phyloP scores from a whole-genome alignment of 2,329 filamentous ascomycete genomes.

The Alternaria arborescens region DNA sequence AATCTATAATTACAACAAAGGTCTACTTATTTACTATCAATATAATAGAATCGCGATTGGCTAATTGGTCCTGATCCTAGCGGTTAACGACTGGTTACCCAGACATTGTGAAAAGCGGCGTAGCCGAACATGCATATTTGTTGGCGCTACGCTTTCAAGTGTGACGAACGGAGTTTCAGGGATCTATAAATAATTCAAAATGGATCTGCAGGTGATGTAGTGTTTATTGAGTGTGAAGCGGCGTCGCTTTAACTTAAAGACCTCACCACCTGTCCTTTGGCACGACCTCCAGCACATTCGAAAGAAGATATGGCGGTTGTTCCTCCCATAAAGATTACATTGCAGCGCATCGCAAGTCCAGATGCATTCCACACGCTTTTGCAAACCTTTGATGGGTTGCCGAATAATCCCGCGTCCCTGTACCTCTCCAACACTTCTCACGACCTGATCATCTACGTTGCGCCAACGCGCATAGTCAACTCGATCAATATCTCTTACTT shows the following conservation, averaged over 20 bases:
- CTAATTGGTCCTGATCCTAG: no score
- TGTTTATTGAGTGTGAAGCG: no score
- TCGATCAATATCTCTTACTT: background rate
- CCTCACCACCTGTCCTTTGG: no score
- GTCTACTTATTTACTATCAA: no score
- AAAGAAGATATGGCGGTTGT: accelerated
- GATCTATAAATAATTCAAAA: no score
- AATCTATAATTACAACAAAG: no score
- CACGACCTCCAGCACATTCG: accelerated
- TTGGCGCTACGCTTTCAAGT: no score
- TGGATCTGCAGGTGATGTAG: no score
- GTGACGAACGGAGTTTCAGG: accelerated
- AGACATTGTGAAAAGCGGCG: no score
- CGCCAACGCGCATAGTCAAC: background rate
- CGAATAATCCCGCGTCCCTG: background rate
- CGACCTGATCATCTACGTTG: background rate
- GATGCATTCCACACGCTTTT: background rate
- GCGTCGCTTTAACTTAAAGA: accelerated
- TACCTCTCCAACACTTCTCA: background rate
- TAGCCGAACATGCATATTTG: no score
- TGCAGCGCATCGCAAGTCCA: background rate
- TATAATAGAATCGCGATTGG: no score
- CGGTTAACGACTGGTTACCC: no score
- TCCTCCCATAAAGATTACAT: background rate
- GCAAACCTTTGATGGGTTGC: background rate